Conservation (phyloP, 2,329 filamentous ascomycete species). For the Leptographium radiaticola region DNA sequence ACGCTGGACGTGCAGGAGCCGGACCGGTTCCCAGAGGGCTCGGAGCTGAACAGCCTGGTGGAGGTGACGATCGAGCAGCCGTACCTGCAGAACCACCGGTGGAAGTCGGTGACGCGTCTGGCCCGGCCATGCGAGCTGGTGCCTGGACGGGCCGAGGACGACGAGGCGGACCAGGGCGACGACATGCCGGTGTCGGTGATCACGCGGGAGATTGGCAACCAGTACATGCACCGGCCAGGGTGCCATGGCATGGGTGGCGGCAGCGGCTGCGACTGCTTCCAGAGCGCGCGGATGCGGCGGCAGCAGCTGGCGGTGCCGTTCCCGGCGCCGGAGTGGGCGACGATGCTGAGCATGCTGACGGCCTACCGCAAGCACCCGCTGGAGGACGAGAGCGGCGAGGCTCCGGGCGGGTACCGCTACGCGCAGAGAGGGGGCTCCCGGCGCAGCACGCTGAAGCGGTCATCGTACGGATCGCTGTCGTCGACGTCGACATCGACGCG, state of each 20-base stretch:
- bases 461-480: conserved; percentile 8
- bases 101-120: conserved; percentile 48
- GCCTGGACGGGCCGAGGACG: conserved; percentile 3
- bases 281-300: conserved; percentile 24
- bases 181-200: conserved; percentile 25
- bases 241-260: conserved; percentile 23
- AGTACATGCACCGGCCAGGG: conserved; percentile 34
- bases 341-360: conserved; percentile 42
- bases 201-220: conserved; percentile 36
- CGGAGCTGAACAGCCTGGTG: conserved; percentile 45
- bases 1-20: conserved; percentile 46
- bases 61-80: conserved; percentile 44
- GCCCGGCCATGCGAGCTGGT: conserved; percentile 42
- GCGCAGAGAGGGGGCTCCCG: conserved; percentile 1
- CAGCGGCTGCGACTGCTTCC: conserved; percentile 36
- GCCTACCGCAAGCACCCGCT: conserved; percentile 31
- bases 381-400: conserved; percentile 4
- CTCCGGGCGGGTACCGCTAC: background rate
- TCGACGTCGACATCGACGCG: conserved; percentile 2
- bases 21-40: conserved; percentile 43
- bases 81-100: conserved; percentile 40
- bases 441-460: conserved; percentile 8
- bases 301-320: conserved; percentile 43
- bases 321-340: conserved; percentile 44
- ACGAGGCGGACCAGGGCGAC: conserved; percentile 3